phyloP scores from a whole-genome alignment of 768 basidiomycete genomes.

The Boletus vermiculosoides region DNA sequence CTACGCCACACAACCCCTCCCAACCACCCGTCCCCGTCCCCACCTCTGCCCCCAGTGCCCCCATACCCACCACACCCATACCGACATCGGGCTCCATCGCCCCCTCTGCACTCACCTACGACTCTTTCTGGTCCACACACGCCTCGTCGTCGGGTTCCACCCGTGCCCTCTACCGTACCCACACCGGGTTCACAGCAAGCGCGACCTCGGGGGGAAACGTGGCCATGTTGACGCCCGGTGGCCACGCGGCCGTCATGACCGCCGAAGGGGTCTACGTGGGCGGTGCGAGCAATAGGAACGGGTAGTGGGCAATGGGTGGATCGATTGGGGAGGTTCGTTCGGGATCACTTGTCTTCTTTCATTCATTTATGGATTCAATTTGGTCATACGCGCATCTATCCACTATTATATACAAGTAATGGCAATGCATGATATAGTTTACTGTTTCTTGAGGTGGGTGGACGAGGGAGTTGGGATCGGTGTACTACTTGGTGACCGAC shows the following conservation, averaged over 20 bases:
- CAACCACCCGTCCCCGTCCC: neutral
- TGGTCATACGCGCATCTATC: conserved; percentile 2
- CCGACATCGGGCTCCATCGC: conserved; percentile 6
- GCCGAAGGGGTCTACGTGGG: conserved; percentile 34
- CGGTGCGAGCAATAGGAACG: conserved; percentile 14
- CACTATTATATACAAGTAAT: no score
- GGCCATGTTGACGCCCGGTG: conserved; percentile 34
- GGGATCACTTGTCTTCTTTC: neutral
- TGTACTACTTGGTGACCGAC: no score
- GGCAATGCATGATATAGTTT: conserved; percentile 1
- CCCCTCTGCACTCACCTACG: conserved; percentile 49
- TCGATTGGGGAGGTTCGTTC: neutral
- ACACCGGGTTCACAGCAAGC: conserved; percentile 29
- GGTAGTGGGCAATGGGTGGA: neutral
- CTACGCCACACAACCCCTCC: neutral
- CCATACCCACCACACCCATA: conserved; percentile 7
- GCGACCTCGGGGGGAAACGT: conserved; percentile 27
- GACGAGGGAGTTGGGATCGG: neutral
- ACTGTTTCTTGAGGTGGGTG: neutral
- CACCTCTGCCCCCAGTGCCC: neutral
- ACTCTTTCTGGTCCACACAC: conserved; percentile 63
- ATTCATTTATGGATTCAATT: conserved; percentile 25
- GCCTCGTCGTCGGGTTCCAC: conserved; percentile 31
- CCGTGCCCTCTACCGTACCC: conserved; percentile 31
- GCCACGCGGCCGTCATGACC: conserved; percentile 32